Percentiles rank a stretch among this genome's conserved stretches.
Conservation (phyloP, 1,139 yeast genomes). For the Pneumocystis canis region DNA sequence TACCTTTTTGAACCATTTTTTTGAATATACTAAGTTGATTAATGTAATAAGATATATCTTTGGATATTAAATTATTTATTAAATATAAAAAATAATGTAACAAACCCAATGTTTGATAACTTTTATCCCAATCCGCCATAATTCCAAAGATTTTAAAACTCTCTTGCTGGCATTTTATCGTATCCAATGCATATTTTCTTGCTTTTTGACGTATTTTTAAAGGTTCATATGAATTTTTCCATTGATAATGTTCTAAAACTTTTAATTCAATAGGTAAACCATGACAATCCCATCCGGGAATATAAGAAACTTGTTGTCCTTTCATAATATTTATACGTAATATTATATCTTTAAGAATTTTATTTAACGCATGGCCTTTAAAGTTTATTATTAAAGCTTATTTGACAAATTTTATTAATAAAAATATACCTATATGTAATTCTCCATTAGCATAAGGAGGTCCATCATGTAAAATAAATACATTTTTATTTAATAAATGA, state of each 20-base stretch:
- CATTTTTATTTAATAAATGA: not conserved
- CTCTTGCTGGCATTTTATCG: slow-evolving; percentile 47
- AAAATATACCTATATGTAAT: slow-evolving; percentile 45
- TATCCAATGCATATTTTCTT: slow-evolving; percentile 46
- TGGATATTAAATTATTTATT: slow-evolving; percentile 16
- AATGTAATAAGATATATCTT: slow-evolving; percentile 44
- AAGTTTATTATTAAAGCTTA: not conserved
- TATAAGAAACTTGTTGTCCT: slow-evolving; percentile 50
- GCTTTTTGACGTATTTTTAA: slow-evolving; percentile 55
- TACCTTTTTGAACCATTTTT: slow-evolving; percentile 41
- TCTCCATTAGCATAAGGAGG: slow-evolving; percentile 98
- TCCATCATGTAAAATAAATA: slow-evolving; percentile 82
- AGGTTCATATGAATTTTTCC: slow-evolving; percentile 19
- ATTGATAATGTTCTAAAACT: slow-evolving; percentile 35
- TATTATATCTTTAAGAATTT: slow-evolving; percentile 72
- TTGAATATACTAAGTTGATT: slow-evolving; percentile 60
- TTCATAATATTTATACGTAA: slow-evolving; percentile 52
- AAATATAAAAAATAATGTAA: too few relatives aligned
- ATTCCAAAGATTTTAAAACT: slow-evolving; percentile 61
- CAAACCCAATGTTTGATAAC: slow-evolving; percentile 51
- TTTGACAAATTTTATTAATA: not conserved
- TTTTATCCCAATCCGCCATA: slow-evolving; percentile 64
- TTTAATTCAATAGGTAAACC: slow-evolving; percentile 91
- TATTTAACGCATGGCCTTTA: slow-evolving; percentile 69
- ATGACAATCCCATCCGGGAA: slow-evolving; percentile 98